Conservation (phyloP, 2,329 filamentous ascomycete genomes). For the Fusarium irregulare region DNA sequence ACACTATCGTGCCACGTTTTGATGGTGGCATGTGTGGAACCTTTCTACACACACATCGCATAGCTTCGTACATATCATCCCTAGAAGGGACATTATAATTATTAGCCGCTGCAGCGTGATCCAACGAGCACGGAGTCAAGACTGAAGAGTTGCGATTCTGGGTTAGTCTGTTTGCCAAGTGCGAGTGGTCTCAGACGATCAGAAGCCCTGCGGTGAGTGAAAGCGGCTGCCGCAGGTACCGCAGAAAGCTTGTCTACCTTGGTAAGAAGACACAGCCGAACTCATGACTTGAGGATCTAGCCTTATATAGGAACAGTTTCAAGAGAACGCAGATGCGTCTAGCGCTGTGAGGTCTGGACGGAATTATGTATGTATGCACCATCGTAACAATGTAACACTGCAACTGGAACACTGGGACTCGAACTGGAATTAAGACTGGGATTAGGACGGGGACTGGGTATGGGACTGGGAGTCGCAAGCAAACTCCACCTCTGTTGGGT, state of each 20-base stretch:
- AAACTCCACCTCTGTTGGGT: not conserved
- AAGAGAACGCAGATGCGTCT: not conserved
- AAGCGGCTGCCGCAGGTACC: constrained; percentile 13
- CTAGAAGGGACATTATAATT: not conserved
- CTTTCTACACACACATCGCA: not conserved
- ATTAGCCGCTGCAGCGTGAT: not conserved
- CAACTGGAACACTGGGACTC: not conserved
- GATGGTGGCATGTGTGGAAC: constrained; percentile 10
- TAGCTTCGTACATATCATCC: not conserved
- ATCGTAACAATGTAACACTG: constrained; percentile 3
- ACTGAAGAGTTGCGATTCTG: not conserved
- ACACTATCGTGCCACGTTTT: constrained; percentile 9
- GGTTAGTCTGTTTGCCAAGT: not conserved
- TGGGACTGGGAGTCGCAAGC: constrained; percentile 1
- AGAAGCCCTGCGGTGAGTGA: not conserved
- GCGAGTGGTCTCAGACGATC: not conserved
- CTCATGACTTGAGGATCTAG: not conserved
- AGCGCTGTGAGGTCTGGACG: not conserved
- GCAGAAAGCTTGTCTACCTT: not conserved
- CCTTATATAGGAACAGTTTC: not conserved
- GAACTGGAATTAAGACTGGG: not conserved
- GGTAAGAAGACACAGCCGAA: not conserved
- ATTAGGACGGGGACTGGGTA: not conserved
- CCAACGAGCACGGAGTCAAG: not conserved
- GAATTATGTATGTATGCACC: not conserved